Percentiles rank a stretch among this genome's conserved stretches.
These are phyloP conservation scores for Pulveroboletus sp. DNA, from an alignment of 768 basidiomycete genomes.

Conservation along the genomic window DNA sequence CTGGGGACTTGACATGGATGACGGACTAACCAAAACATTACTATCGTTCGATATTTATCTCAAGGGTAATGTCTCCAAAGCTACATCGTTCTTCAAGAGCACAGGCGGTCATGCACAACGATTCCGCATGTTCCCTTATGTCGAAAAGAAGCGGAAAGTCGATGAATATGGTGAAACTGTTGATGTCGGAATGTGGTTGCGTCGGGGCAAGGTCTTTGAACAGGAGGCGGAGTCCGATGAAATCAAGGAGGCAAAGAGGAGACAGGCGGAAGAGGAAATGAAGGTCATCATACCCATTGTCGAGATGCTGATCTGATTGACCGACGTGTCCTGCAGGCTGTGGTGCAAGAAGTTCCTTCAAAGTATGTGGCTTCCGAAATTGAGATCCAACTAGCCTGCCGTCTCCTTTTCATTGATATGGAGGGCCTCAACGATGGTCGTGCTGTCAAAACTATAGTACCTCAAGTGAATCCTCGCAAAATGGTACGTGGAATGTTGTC, in stretches of 20 bases:
- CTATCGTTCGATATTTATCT: slow-evolving; percentile 95
- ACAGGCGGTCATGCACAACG: slow-evolving; percentile 66
- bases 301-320: not conserved
- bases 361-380: slow-evolving; percentile 79
- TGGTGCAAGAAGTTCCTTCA: slow-evolving; percentile 79
- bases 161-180: slow-evolving; percentile 95
- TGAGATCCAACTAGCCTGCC: slow-evolving; percentile 79
- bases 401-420: slow-evolving; percentile 89
- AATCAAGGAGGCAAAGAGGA: slow-evolving; percentile 62
- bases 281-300: slow-evolving; percentile 41
- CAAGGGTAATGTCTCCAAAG: slow-evolving; percentile 89
- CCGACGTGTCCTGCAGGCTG: slow-evolving; percentile 46
- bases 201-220: slow-evolving; percentile 86
- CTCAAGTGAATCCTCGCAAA: slow-evolving; percentile 93
- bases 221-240: slow-evolving; percentile 86
- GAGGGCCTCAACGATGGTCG: slow-evolving; percentile 96
- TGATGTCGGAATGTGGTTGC: slow-evolving; percentile 93
- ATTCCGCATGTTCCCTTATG: slow-evolving; percentile 96
- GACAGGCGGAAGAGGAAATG: slow-evolving; percentile 68
- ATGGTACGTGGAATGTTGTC: slow-evolving; percentile 50
- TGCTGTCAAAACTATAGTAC: slow-evolving; percentile 93
- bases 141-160: slow-evolving; percentile 86
- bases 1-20: slow-evolving; percentile 74
- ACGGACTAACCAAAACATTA: slow-evolving; percentile 65
- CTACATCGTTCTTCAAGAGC: slow-evolving; percentile 84